Percentiles rank a stretch among this genome's conserved stretches.
These are phyloP conservation scores for Fusarium sp. DNA, from an alignment of 2,329 filamentous ascomycete species.

Conservation along the genomic window DNA sequence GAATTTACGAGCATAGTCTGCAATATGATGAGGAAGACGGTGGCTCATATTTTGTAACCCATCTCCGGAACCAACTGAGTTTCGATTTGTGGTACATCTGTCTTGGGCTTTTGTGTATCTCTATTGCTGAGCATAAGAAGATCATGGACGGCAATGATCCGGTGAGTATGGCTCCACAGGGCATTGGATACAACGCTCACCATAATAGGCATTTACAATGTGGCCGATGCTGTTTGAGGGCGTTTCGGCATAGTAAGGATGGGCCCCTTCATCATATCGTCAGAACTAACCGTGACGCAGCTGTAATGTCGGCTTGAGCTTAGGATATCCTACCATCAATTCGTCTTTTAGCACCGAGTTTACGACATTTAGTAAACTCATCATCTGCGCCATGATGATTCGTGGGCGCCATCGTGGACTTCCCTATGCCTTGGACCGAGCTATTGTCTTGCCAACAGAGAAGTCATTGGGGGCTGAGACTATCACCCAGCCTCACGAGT, in stretches of 20 bases:
- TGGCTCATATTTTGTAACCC: constrained; percentile 45
- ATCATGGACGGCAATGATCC: constrained; percentile 41
- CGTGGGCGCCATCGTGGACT: constrained; percentile 50
- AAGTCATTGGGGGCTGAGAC: constrained; percentile 26
- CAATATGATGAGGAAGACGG: constrained; percentile 43
- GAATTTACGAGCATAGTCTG: constrained; percentile 58
- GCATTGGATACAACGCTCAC: background rate
- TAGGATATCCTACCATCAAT: constrained; percentile 45
- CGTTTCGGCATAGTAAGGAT: constrained; percentile 46
- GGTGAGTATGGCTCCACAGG: constrained; percentile 14
- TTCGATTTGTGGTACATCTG: constrained; percentile 56
- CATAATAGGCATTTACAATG: constrained; percentile 41
- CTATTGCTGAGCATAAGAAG: constrained; percentile 43
- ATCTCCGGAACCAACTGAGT: constrained; percentile 51
- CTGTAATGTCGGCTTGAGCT: constrained; percentile 49
- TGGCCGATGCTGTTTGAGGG: constrained; percentile 50
- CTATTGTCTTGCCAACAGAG: constrained; percentile 46
- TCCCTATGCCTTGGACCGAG: constrained; percentile 48
- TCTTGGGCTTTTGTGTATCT: constrained; percentile 50
- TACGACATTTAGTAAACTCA: constrained; percentile 47
- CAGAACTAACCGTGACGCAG: constrained; percentile 31
- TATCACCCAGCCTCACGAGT: background rate
- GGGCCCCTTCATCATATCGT: too few relatives aligned
- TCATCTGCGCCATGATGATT: constrained; percentile 52
- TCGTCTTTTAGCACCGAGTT: constrained; percentile 46